These are phyloP conservation scores for Boletus rex-veris DNA, from an alignment of 768 basidiomycete genomes.

Conservation along the genomic window DNA sequence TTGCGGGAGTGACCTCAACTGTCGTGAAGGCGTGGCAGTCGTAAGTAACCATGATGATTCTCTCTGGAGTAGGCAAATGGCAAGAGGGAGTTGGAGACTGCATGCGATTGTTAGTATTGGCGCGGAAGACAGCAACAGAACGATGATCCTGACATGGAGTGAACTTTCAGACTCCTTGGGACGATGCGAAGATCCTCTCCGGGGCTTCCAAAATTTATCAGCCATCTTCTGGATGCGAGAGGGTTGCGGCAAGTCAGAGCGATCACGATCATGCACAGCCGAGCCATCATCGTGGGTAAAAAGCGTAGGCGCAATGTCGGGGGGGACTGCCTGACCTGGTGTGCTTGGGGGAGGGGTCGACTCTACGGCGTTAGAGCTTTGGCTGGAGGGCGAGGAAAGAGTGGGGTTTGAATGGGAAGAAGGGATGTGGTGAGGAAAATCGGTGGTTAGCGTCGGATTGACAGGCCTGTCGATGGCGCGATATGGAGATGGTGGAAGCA, in stretches of 20 bases:
- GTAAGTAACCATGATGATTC: constrained; percentile 62
- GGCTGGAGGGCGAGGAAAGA: constrained; percentile 67
- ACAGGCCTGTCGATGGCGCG: constrained; percentile 18
- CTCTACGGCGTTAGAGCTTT: constrained; percentile 59
- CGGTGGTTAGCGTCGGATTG: constrained; percentile 35
- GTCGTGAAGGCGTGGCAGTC: constrained; percentile 74
- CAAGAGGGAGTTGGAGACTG: constrained; percentile 32
- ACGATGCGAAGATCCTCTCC: constrained; percentile 31
- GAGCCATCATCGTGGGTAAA: constrained; percentile 39
- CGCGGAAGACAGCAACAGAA: not conserved
- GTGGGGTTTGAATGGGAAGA: constrained; percentile 49
- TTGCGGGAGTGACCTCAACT: constrained; percentile 68
- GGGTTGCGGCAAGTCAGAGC: constrained; percentile 26
- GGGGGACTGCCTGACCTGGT: constrained; percentile 48
- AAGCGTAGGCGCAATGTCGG: constrained; percentile 37
- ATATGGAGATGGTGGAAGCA: constrained; percentile 17
- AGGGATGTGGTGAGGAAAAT: constrained; percentile 32
- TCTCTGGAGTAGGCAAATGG: constrained; percentile 30
- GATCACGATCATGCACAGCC: constrained; percentile 31
- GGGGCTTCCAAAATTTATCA: constrained; percentile 24
- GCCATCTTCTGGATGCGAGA: constrained; percentile 34
- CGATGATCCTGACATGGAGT: constrained; percentile 17
- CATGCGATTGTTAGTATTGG: constrained; percentile 12
- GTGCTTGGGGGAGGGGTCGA: constrained; percentile 72
- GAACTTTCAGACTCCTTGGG: constrained; percentile 27